A percentile compares a stretch with the other conserved stretches of the same genome.
phyloP scores from a whole-genome alignment of 495 filamentous ascomycete species.

The Penicillium goetzii region DNA sequence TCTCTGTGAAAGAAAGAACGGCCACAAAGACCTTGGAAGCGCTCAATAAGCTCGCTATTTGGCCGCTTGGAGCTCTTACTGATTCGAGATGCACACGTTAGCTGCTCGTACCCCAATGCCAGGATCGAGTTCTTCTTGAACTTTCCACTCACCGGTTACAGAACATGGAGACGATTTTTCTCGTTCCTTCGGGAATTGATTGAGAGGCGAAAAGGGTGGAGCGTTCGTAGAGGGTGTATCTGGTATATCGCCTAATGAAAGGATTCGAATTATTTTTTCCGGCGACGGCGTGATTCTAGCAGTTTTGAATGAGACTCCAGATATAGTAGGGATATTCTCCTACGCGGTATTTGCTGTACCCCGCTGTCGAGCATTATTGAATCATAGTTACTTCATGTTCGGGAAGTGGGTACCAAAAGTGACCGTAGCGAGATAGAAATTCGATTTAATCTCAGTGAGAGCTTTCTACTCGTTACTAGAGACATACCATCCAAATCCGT shows the following conservation, averaged over 20 bases:
- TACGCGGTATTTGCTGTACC: background rate
- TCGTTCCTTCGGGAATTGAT: background rate
- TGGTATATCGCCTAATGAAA: background rate
- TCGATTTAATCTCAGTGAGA: background rate
- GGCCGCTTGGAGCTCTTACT: conserved; percentile 3
- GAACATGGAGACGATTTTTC: background rate
- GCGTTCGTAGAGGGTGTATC: background rate
- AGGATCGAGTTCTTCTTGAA: background rate
- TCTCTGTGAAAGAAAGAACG: background rate
- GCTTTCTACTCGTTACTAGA: background rate
- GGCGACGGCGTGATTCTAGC: background rate
- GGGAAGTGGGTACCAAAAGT: background rate
- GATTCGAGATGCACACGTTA: background rate
- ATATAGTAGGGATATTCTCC: conserved; percentile 1
- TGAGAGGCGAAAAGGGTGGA: background rate
- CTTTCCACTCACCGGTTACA: background rate
- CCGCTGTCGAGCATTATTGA: conserved; percentile 1
- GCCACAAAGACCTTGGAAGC: conserved; percentile 1
- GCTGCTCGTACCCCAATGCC: background rate
- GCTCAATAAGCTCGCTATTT: background rate
- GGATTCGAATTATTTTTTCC: background rate
- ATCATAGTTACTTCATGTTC: background rate
- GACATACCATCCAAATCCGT: background rate
- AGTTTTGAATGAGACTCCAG: background rate
- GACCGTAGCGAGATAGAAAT: background rate